Base-by-base conservation (phyloP, 176 grass and related monocot genomes). In the Rhynchospora tenuis region DNA sequence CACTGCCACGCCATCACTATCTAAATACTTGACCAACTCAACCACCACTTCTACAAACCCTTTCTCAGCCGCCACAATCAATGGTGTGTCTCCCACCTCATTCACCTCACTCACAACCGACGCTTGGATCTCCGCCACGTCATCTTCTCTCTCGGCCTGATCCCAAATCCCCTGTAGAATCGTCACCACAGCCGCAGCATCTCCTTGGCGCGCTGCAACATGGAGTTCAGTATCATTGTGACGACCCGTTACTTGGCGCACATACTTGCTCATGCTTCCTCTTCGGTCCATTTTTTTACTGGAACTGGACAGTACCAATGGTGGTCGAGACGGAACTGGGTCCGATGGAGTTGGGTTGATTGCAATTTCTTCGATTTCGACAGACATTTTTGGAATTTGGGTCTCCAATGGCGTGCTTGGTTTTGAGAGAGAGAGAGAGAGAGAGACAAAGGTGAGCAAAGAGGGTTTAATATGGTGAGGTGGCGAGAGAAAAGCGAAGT, bases 211-310 rank as follows among this genome's bases (percentile, higher is more conserved):
- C 43, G 94, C 92, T 27, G 92, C 94, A 47, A 92, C 88, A 85
- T 97, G 92, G 65, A 97, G 83, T 77, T 94, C 90, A 5, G 88
- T 94, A 83, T 97, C 94, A 88, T 97, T 97, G 84, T 88, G 90
- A 22, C 88, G 84, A 28, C 94, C 94, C 14, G 92, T 97, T 73
- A 97, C 94, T 88, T 97, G 94, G 78, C 90, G 90, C 90, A 97
- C 94, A 77, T 94, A 97, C 71, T 93, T 86, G 73, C 86, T 88
- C 71, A 83, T 93, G 88, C 88, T 90, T 82, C 86, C 88, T 64
- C 88, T 91, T 77, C 76, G 72, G 55, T 78, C 79, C 42, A 87
- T 87, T 54, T 12, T 44, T 75, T 88, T 88, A 51, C 89, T 83
- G 19, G 94, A 94, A 46, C 73, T 73, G 33, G 94, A 82, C 75